Evolutionary conservation across 352 stramenopile genomes (phyloP).

Genomic region (Phytophthora fragariae): DNA sequence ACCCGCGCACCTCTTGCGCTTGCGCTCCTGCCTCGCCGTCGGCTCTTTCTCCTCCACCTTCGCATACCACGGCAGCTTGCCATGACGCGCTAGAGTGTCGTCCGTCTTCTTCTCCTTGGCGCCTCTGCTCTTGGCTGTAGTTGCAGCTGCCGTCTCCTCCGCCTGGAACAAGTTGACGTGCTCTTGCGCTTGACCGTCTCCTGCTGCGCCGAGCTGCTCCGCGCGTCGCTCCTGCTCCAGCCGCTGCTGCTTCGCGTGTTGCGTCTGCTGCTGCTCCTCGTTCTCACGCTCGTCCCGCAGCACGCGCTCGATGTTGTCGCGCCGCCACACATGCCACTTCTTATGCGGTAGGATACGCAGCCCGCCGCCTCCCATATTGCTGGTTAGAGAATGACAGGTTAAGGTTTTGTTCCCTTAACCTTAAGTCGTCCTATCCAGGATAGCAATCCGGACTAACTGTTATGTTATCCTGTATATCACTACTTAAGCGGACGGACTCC

Average conservation of each 20-base stretch:
- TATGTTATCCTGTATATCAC: too few relatives aligned
- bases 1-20: constrained; percentile 44
- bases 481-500: too few relatives aligned
- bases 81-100: constrained; percentile 47
- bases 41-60: constrained; percentile 14
- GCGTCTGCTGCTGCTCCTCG: constrained; percentile 35
- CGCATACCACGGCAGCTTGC: constrained; percentile 56
- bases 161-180: constrained; percentile 58
- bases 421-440: too few relatives aligned
- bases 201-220: constrained; percentile 28
- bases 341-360: constrained; percentile 78
- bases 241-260: constrained; percentile 36
- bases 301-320: constrained; percentile 86
- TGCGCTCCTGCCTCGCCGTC: constrained; percentile 39
- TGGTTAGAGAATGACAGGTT: too few relatives aligned
- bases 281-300: constrained; percentile 70
- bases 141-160: constrained; percentile 27
- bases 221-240: constrained; percentile 52
- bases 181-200: not conserved
- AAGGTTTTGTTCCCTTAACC: too few relatives aligned
- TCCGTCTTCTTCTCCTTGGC: constrained; percentile 6
- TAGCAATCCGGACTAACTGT: too few relatives aligned
- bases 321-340: constrained; percentile 88
- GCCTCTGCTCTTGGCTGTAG: not conserved
- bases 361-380: constrained; percentile 70